Evolutionary conservation across 1,139 yeast genomes (phyloP), one percentile per base, ranked within the genome.

Genomic region (Magnusiomyces tetraspermus): DNA sequence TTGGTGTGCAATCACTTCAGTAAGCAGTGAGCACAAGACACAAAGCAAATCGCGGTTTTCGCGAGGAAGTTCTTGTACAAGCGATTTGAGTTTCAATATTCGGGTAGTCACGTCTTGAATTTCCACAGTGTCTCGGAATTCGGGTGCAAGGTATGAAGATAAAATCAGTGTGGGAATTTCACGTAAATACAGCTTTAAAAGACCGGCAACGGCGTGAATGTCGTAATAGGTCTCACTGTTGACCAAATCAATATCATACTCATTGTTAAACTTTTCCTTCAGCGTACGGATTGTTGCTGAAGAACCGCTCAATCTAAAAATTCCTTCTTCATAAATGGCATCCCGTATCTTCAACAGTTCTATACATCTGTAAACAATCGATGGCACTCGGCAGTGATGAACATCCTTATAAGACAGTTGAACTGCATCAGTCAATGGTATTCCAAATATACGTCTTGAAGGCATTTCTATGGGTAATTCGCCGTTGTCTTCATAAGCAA

Each of bases 241-340:
- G 60, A 68, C 63, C 54, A 92, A 71, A 63, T 89, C 89, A 51
- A 87, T 72, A 65, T 90, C 97, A 58, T 77, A 78, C 17, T 77
- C 74, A 26, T 54, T 57, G 45, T 72, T 69, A 57, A 89, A 92
- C 49, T 73, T 74, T 43, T 82, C 87, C 61, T 85, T 87, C 48
- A 92, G 74, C 42, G 76, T 78, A 54, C 86, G 78, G 26, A 92
- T 87, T 48, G 83, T 76, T 0, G 90, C 78, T 52, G 92, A 86
- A 36, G 96, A 85, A 1, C 98, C 98, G 67, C 94, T 87, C 53
- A 90, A 72, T 58, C 98, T 75, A 71, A 92, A 92, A 1, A 92
- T 79, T 2, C 98, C 98, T 64, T 90, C 96, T 66, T 88, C 95
- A 58, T 78, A 79, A 21, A 85, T 73, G 0, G 95, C 96, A 11